These are phyloP conservation scores for Pneumocystis murina DNA, from an alignment of 1,139 yeast genomes.

Conservation along the genomic window DNA sequence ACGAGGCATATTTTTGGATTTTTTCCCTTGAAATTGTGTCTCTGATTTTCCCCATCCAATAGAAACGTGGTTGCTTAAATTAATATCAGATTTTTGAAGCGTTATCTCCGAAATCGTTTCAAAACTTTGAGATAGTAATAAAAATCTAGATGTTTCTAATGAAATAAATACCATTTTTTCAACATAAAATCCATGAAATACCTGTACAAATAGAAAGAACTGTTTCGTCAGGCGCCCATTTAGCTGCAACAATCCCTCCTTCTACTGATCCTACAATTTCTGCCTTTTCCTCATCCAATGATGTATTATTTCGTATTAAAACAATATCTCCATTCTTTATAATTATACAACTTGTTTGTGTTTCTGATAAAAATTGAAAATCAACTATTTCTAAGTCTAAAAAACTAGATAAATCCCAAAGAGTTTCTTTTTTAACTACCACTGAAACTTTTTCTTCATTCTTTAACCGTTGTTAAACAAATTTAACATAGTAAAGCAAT, in stretches of 20 bases:
- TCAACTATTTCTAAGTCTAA: background rate
- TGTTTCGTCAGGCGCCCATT: slow-evolving; percentile 91
- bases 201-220: slow-evolving; percentile 45
- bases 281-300: slow-evolving; percentile 37
- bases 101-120: slow-evolving; percentile 62
- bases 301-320: slow-evolving; percentile 24
- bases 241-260: slow-evolving; percentile 54
- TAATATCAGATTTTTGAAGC: slow-evolving; percentile 48
- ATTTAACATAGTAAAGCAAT: background rate
- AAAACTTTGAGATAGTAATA: slow-evolving; percentile 52
- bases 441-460: background rate
- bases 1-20: slow-evolving; percentile 66
- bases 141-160: slow-evolving; percentile 21
- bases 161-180: background rate
- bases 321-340: slow-evolving; percentile 24
- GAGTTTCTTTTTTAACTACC: background rate
- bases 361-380: slow-evolving; percentile 16
- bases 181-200: slow-evolving; percentile 36
- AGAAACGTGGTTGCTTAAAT: slow-evolving; percentile 67
- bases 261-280: slow-evolving; percentile 80
- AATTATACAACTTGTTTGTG: slow-evolving; percentile 20
- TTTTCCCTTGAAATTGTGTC: slow-evolving; percentile 91
- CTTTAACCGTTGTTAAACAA: background rate
- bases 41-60: slow-evolving; percentile 99
- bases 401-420: background rate